Percentiles rank a stretch among this genome's conserved stretches.
These are phyloP conservation scores for Daldinia concentrica DNA, from an alignment of 495 filamentous ascomycete genomes.

Conservation along the genomic window DNA sequence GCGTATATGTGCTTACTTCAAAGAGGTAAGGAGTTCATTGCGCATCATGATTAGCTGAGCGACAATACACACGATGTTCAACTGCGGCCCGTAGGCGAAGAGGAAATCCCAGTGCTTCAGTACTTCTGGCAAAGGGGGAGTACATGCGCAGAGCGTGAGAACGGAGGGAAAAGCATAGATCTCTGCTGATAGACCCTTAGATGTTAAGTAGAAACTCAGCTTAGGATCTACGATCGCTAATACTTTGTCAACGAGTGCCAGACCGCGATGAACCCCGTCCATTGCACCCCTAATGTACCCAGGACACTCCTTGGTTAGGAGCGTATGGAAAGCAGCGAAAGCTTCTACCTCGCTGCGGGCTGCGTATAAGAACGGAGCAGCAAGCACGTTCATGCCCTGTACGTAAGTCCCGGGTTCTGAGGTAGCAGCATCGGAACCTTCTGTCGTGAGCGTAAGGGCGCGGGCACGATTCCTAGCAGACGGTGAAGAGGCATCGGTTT, in stretches of 20 bases:
- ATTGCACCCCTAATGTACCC: conserved; percentile 95
- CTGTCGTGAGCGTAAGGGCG: conserved; percentile 64
- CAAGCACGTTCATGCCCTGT: conserved; percentile 99
- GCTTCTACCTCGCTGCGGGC: conserved; percentile 94
- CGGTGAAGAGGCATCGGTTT: conserved; percentile 50
- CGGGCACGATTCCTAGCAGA: conserved; percentile 60
- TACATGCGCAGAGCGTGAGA: conserved; percentile 92
- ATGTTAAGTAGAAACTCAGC: conserved; percentile 81
- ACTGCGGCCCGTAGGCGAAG: conserved; percentile 91
- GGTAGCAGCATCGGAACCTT: conserved; percentile 63
- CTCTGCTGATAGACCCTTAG: conserved; percentile 87
- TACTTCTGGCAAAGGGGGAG: conserved; percentile 95
- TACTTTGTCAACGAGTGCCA: conserved; percentile 89
- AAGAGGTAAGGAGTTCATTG: conserved; percentile 79
- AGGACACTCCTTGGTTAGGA: conserved; percentile 88
- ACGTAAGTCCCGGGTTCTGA: conserved; percentile 85
- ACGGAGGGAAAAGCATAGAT: conserved; percentile 98
- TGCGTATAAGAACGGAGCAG: conserved; percentile 94
- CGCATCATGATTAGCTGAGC: conserved; percentile 92
- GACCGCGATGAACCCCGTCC: conserved; percentile 94
- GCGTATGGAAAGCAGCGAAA: conserved; percentile 87
- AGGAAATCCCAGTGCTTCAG: conserved; percentile 97
- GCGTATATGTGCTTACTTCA: conserved; percentile 71
- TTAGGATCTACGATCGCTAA: conserved; percentile 90
- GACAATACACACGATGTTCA: conserved; percentile 97